Percentiles rank a stretch among this genome's conserved stretches.
Conservation (phyloP, 768 basidiomycete genomes). For the Termitomyces titanicus region DNA sequence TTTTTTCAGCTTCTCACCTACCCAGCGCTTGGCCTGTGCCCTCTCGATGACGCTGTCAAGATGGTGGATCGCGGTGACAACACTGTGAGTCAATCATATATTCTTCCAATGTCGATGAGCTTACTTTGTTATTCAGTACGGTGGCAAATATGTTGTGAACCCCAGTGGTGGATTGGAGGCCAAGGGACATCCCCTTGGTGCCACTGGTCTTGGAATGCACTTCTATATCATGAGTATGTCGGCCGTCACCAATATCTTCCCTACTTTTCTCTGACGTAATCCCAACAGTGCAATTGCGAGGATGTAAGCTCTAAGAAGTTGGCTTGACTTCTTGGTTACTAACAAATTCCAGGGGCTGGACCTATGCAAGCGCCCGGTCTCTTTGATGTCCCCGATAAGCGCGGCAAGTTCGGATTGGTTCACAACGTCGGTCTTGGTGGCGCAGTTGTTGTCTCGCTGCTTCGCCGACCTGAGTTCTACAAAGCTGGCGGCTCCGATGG, state of each 20-base stretch:
- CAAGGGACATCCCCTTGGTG: conserved; percentile 86
- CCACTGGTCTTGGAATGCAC: conserved; percentile 83
- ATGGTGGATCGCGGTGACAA: conserved; percentile 75
- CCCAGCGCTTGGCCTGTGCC: conserved; percentile 73
- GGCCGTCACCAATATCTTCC: neutral
- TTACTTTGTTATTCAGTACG: conserved; percentile 45
- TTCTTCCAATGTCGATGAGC: neutral
- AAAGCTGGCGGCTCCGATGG: conserved; percentile 65
- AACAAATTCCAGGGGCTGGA: conserved; percentile 58
- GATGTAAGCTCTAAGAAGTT: conserved; percentile 40
- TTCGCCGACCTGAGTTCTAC: conserved; percentile 78
- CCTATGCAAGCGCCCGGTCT: conserved; percentile 79
- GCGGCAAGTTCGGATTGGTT: conserved; percentile 76
- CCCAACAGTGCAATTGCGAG: conserved; percentile 64
- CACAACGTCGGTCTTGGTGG: conserved; percentile 85
- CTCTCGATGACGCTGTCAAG: conserved; percentile 62
- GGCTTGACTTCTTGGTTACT: neutral
- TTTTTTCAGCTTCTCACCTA: conserved; percentile 68
- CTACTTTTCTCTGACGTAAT: conserved; percentile 4
- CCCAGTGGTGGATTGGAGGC: conserved; percentile 84
- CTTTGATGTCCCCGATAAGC: conserved; percentile 56
- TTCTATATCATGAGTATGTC: conserved; percentile 76
- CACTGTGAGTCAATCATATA: conserved; percentile 52
- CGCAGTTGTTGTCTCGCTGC: conserved; percentile 71
- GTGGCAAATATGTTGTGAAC: conserved; percentile 82